Base-by-base conservation (phyloP, 371 early-diverging fungal genomes). In the Mucor circinelloides region DNA sequence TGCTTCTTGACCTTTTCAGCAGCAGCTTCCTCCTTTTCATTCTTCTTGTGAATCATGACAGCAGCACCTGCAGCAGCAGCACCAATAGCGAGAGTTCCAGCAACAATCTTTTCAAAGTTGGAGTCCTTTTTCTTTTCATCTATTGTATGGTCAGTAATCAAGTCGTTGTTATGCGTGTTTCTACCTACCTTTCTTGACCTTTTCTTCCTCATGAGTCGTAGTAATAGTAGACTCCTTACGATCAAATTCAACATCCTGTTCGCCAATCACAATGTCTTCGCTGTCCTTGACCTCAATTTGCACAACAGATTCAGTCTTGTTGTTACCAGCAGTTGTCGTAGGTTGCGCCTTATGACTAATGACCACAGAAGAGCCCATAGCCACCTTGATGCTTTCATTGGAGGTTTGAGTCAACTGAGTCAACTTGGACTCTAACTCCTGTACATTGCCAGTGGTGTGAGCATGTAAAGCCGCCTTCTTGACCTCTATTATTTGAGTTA, bases 391-490 rank as follows among this genome's bases (percentile, higher is more conserved):
- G 7, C 64, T 46, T 17, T 70, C 65, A 25, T 31, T 56, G 3
- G 73, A 73, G 17, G 54, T 40, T 6, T 58, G 25, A 2, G 56
- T 52, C n/a, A 70, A 21, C 23, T 72, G 50, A 23, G 34, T 40
- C 31, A 76, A 48, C 17, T 68, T 44, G 9, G 64, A 52, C 25
- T 76, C 66, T 10, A 76, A 55, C 1, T 56, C 21, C 8, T 67
- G 60, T 9, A 62, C 32, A 9, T 69, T 66, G 4, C 72, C 76
- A 25, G 67, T 59, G 10, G 67, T 50, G 30, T 75, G 73, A n/a
- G 72, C 63, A 30, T 72, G 58, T 34, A 75, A 67, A 44, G 76
- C 63, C 8, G 67, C 58, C 64, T 72, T 72, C 65, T 75, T 75
- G 42, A 64, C 72, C 61, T 75, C 72, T 17, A 60, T 12, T 28